These are phyloP conservation scores for Inosperma sp. DNA, from an alignment of 768 basidiomycete genomes.

Conservation along the genomic window DNA sequence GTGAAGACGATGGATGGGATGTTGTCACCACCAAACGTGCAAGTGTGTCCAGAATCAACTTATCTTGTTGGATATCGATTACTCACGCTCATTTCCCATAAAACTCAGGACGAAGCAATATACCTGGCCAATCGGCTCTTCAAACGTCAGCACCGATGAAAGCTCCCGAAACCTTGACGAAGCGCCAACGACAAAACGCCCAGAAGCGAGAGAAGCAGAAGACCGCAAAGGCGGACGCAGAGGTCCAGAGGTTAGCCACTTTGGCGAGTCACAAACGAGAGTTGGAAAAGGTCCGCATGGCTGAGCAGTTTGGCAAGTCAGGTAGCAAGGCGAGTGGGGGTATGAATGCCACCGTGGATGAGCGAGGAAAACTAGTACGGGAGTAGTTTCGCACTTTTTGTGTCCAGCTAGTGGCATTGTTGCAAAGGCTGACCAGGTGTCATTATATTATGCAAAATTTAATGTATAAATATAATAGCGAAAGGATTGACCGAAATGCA, in stretches of 20 bases:
- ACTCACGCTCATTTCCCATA: slow-evolving; percentile 6
- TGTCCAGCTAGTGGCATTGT: too few species aligned
- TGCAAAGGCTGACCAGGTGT: too few species aligned
- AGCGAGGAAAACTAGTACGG: slow-evolving; percentile 56
- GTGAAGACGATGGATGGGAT: slow-evolving; percentile 78
- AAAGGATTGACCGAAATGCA: too few species aligned
- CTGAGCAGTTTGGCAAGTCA: slow-evolving; percentile 37
- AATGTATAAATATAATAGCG: not conserved
- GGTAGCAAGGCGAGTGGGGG: slow-evolving; percentile 45
- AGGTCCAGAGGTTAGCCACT: slow-evolving; percentile 44
- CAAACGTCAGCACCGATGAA: slow-evolving; percentile 20
- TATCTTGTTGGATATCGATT: slow-evolving; percentile 1
- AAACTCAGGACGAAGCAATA: slow-evolving; percentile 12
- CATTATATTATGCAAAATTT: not conserved
- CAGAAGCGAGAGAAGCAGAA: slow-evolving; percentile 55
- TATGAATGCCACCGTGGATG: slow-evolving; percentile 58
- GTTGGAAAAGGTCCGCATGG: slow-evolving; percentile 50
- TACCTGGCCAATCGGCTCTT: not conserved
- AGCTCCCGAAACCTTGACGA: slow-evolving; percentile 48
- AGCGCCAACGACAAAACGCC: slow-evolving; percentile 68
- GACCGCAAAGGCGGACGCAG: slow-evolving; percentile 50
- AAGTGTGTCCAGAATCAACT: slow-evolving; percentile 30
- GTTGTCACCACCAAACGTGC: slow-evolving; percentile 57
- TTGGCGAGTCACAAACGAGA: slow-evolving; percentile 59
- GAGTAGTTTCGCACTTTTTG: too few species aligned